These are phyloP conservation scores for Aspergillus thermomutatus DNA, from an alignment of 2,329 filamentous ascomycete species.

Conservation along the genomic window DNA sequence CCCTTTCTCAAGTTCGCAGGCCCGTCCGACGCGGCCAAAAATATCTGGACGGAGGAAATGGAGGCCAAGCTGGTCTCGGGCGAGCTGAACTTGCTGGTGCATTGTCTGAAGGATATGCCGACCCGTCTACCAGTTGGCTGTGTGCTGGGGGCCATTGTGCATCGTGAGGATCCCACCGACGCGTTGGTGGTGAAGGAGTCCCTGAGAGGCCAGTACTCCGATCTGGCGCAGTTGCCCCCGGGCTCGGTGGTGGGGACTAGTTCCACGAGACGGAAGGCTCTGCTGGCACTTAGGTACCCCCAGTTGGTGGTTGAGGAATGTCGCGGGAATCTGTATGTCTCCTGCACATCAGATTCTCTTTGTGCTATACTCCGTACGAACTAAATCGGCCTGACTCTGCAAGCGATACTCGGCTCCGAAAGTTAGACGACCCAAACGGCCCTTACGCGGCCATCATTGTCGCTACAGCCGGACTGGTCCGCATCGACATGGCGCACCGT, in stretches of 20 bases:
- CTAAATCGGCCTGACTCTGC: no score
- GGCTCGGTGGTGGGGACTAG: not conserved
- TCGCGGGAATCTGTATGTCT: not conserved
- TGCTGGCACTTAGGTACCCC: not conserved
- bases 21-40: slow-evolving; percentile 14
- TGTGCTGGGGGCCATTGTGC: not conserved
- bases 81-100: not conserved
- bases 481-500: not conserved
- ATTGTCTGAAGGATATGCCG: not conserved
- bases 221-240: not conserved
- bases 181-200: not conserved
- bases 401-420: not conserved
- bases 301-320: not conserved
- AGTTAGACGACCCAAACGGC: not conserved
- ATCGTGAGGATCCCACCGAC: not conserved
- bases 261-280: not conserved
- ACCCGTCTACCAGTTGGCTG: not conserved
- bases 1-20: slow-evolving; percentile 13
- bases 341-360: no score
- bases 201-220: not conserved
- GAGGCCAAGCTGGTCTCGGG: not conserved
- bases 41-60: slow-evolving; percentile 9
- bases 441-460: not conserved
- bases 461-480: not conserved
- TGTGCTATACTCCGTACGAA: no score